Percentiles rank a stretch among this genome's conserved stretches.
Evolutionary conservation across 1,139 yeast species (phyloP).

Genomic region (Scheffersomyces titani): DNA sequence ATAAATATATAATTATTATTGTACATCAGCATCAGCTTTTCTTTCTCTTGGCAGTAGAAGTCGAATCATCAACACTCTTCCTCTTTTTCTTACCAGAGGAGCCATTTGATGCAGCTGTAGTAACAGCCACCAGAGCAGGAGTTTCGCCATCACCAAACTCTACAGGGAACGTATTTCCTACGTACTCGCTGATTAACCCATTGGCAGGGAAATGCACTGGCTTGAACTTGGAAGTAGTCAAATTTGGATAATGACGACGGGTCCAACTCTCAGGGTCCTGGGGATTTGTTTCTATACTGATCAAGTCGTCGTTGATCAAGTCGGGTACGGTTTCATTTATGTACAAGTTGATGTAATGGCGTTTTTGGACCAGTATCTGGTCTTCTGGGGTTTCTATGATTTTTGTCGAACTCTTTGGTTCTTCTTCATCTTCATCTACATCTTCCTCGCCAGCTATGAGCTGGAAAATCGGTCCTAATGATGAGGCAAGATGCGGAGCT

Average conservation of each 20-base stretch:
- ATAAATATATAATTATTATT: background rate
- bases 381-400: background rate
- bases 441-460: conserved; percentile 3
- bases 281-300: conserved; percentile 38
- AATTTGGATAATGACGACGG: conserved; percentile 35
- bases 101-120: background rate
- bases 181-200: conserved; percentile 11
- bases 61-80: background rate
- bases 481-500: conserved; percentile 1
- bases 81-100: background rate
- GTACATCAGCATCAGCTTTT: background rate
- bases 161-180: conserved; percentile 7
- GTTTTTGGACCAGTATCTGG: conserved; percentile 6
- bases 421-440: background rate
- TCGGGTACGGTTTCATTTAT: conserved; percentile 38
- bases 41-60: background rate
- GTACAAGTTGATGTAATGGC: conserved; percentile 15
- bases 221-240: conserved; percentile 36
- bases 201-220: conserved; percentile 27
- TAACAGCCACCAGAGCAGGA: background rate
- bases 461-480: background rate
- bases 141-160: background rate
- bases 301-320: conserved; percentile 39
- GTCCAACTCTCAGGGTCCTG: conserved; percentile 43
- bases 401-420: background rate